A percentile compares a stretch with the other conserved stretches of the same genome.
Conservation (phyloP, 306 rosid genomes). For the Argentina anserina region DNA sequence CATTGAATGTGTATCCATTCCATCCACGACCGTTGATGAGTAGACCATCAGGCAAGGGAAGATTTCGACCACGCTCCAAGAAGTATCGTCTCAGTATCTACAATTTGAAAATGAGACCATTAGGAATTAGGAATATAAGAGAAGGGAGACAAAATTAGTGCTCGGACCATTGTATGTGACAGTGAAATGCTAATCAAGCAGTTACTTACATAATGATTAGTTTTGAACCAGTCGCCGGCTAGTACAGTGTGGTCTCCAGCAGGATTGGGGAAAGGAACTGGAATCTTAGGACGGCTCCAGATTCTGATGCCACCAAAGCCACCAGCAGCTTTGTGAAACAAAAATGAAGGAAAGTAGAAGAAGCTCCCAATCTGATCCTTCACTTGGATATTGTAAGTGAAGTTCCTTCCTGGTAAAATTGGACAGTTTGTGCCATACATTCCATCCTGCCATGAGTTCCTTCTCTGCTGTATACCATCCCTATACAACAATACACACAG, state of each 20-base stretch:
- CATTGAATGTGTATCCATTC: conserved; percentile 87
- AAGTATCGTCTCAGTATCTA: conserved; percentile 61
- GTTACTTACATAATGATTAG: conserved; percentile 53
- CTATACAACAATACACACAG: conserved; percentile 35
- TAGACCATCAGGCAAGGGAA: conserved; percentile 86
- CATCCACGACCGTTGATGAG: conserved; percentile 91
- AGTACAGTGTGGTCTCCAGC: conserved; percentile 72
- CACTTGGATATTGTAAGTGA: conserved; percentile 52
- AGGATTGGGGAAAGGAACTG: conserved; percentile 92
- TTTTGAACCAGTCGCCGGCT: conserved; percentile 92
- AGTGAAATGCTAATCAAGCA: neutral
- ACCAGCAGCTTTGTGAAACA: conserved; percentile 74
- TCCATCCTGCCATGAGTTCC: conserved; percentile 87
- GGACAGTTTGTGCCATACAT: conserved; percentile 65
- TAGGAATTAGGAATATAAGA: neutral
- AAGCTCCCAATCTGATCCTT: conserved; percentile 68
- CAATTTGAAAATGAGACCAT: conserved; percentile 4
- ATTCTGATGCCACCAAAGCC: conserved; percentile 72
- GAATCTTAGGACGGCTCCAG: conserved; percentile 89
- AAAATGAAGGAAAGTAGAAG: conserved; percentile 63
- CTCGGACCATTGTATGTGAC: neutral
- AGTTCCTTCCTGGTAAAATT: conserved; percentile 53
- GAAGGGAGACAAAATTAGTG: neutral
- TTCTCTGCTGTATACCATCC: conserved; percentile 89
- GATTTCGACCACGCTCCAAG: conserved; percentile 67